A percentile compares a stretch with the other conserved stretches of the same genome.
Conservation (phyloP, 192 early-diverging fungal species). For the Backusella luteola region DNA sequence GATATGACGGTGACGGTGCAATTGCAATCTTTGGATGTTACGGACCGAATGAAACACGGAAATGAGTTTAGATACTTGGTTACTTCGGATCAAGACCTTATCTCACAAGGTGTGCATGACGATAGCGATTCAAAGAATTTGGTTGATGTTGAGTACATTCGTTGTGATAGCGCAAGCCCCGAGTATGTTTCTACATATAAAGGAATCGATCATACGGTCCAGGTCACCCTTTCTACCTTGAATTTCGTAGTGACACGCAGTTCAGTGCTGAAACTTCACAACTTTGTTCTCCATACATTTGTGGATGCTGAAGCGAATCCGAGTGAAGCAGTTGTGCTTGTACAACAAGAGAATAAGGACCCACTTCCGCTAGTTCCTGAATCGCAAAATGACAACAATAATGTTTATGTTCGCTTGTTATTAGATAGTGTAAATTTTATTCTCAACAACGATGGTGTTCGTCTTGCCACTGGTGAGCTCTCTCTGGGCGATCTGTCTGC, state of each 20-base stretch:
- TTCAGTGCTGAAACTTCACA: conserved; percentile 81
- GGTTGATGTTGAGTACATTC: conserved; percentile 68
- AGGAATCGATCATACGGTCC: conserved; percentile 77
- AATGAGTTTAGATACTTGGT: conserved; percentile 62
- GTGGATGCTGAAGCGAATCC: conserved; percentile 18
- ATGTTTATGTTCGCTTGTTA: conserved; percentile 72
- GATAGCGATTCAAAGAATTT: conserved; percentile 57
- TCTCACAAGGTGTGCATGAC: neutral
- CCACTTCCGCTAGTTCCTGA: neutral
- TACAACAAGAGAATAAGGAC: conserved; percentile 3
- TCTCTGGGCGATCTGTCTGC: conserved; percentile 72
- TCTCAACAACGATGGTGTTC: conserved; percentile 76
- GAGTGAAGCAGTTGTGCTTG: neutral
- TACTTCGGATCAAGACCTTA: conserved; percentile 38
- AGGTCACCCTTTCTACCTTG: conserved; percentile 75
- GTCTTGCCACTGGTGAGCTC: conserved; percentile 72
- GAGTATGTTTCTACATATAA: conserved; percentile 73
- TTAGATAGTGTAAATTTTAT: conserved; percentile 81
- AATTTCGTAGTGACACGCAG: conserved; percentile 83
- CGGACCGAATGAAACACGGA: conserved; percentile 59
- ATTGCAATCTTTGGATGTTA: conserved; percentile 76
- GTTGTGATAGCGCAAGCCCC: conserved; percentile 68
- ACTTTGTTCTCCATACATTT: conserved; percentile 81
- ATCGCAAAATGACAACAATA: conserved; percentile 29
- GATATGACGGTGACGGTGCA: conserved; percentile 74